Evolutionary conservation across 2,329 filamentous ascomycete species (phyloP).

Genomic region (Ceratocystis cacaofunesta): DNA sequence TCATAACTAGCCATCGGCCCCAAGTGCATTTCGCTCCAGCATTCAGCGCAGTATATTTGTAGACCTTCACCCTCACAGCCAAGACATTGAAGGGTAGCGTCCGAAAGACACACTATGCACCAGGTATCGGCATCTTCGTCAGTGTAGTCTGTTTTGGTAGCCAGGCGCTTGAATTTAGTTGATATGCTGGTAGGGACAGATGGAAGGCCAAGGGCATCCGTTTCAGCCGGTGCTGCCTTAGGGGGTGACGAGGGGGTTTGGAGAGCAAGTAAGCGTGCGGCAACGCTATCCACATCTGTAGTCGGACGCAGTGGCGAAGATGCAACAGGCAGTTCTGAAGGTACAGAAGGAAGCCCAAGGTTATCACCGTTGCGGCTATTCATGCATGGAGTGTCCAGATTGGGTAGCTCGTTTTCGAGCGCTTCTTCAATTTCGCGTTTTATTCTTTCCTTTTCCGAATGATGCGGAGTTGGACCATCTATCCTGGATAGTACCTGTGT

Average conservation of each 20-base stretch:
- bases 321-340: slow-evolving; percentile 25
- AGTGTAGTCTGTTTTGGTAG: slow-evolving; percentile 33
- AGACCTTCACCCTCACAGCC: slow-evolving; percentile 51
- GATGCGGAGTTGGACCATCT: slow-evolving; percentile 22
- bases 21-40: slow-evolving; percentile 70
- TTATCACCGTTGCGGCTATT: slow-evolving; percentile 12
- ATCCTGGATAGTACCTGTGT: slow-evolving; percentile 5
- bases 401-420: slow-evolving; percentile 23
- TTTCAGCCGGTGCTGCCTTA: slow-evolving; percentile 18
- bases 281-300: slow-evolving; percentile 31
- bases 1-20: slow-evolving; percentile 55
- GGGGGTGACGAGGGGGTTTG: slow-evolving; percentile 25
- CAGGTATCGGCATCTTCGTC: slow-evolving; percentile 62
- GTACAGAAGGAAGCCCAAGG: slow-evolving; percentile 28
- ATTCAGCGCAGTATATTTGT: slow-evolving; percentile 53
- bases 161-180: slow-evolving; percentile 28
- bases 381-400: slow-evolving; percentile 7
- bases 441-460: slow-evolving; percentile 40
- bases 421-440: slow-evolving; percentile 30
- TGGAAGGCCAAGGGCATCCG: slow-evolving; percentile 21
- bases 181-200: slow-evolving; percentile 37
- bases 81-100: slow-evolving; percentile 56
- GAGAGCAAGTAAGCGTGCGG: slow-evolving; percentile 38
- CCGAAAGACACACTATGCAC: slow-evolving; percentile 72
- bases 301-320: slow-evolving; percentile 20